Evolutionary conservation across 2,329 filamentous ascomycete genomes (phyloP).

Genomic region (Penicillium glabrum): DNA sequence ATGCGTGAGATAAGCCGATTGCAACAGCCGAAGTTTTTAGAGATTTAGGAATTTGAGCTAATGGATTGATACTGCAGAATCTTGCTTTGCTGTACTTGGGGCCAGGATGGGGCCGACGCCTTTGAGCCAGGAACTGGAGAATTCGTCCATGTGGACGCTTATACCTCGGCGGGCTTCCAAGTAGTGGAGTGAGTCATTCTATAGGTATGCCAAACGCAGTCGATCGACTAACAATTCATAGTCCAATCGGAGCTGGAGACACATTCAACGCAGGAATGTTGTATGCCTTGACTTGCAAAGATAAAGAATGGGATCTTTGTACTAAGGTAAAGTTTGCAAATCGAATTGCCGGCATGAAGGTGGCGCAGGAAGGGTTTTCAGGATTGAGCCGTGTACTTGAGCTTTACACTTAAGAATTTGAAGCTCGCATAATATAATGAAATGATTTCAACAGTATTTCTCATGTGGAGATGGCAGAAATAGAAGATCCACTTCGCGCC

Average conservation of each 20-base stretch:
- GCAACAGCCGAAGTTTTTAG: background rate
- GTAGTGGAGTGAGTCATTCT: slow-evolving; percentile 60
- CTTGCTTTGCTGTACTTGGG: slow-evolving; percentile 61
- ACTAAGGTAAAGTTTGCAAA: slow-evolving; percentile 62
- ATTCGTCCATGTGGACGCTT: slow-evolving; percentile 47
- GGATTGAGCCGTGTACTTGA: slow-evolving; percentile 43
- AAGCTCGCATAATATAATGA: background rate
- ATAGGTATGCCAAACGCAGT: no score
- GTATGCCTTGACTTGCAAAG: slow-evolving; percentile 57
- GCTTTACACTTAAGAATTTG: background rate
- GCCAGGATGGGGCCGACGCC: slow-evolving; percentile 53
- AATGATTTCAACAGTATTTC: background rate
- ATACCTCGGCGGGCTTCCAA: slow-evolving; percentile 36
- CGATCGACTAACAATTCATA: slow-evolving; percentile 31
- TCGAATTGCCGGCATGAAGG: slow-evolving; percentile 66
- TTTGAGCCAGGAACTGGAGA: slow-evolving; percentile 38
- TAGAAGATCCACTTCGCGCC: background rate
- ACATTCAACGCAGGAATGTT: slow-evolving; percentile 73
- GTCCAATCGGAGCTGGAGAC: slow-evolving; percentile 71
- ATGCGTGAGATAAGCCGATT: slow-evolving; percentile 44
- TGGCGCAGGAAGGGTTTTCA: slow-evolving; percentile 65
- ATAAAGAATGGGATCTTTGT: slow-evolving; percentile 50
- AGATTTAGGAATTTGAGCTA: background rate
- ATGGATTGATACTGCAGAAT: slow-evolving; percentile 33
- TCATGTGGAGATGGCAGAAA: background rate